phyloP scores from a whole-genome alignment of 2,329 filamentous ascomycete genomes.

The Beauveria bassiana region DNA sequence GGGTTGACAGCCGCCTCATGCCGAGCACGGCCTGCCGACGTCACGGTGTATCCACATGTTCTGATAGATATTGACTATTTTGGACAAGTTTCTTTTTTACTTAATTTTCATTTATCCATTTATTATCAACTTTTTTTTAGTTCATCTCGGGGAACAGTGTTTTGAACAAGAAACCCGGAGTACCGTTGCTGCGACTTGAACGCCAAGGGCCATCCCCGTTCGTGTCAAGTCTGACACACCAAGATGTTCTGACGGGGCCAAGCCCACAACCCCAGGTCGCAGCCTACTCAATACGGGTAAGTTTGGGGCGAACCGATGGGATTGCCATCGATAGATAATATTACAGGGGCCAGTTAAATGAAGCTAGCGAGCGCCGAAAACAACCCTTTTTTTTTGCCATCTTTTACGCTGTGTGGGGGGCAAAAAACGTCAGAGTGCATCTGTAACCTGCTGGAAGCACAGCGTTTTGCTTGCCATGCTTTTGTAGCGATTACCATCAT shows the following conservation, averaged over 20 bases:
- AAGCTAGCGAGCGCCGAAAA: background rate
- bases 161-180: constrained; percentile 4
- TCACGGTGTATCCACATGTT: background rate
- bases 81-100: background rate
- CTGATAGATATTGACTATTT: background rate
- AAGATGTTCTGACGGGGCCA: background rate
- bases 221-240: constrained; percentile 9
- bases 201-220: background rate
- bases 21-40: background rate
- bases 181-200: background rate
- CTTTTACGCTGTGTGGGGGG: background rate
- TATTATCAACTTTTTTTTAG: background rate
- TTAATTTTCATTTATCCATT: background rate
- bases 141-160: background rate
- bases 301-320: background rate
- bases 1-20: background rate
- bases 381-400: background rate
- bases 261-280: background rate
- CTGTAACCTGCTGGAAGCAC: too few species aligned
- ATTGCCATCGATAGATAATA: background rate
- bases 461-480: too few species aligned
- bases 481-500: too few species aligned
- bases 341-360: background rate
- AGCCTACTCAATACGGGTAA: background rate
- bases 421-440: background rate